Base-by-base conservation (phyloP, 495 filamentous ascomycete species). In the Tuber umbilicatum region DNA sequence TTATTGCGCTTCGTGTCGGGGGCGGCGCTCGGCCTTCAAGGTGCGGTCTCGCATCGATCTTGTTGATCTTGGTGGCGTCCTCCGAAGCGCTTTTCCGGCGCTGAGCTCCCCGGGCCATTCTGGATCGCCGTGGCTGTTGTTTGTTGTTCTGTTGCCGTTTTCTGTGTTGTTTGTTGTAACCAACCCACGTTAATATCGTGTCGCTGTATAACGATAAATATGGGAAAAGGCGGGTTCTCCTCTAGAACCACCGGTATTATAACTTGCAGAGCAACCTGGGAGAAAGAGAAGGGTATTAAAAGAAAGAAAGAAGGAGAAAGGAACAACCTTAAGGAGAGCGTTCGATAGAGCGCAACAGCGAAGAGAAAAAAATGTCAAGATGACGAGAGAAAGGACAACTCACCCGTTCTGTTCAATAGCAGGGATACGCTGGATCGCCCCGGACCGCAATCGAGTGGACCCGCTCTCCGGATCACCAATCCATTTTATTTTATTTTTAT, bases 11-110 rank as follows among this genome's bases (percentile, higher is more conserved):
- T 72, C 60, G 84, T 45, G 10, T 78, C 74, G 17, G 74, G 37
- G 35, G 72, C 17, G 71, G 72, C 27, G 71, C 40, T 27, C 37
- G 60, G 43, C 73, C 77, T 60, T 83, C 83, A 5, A 81, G 77
- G 72, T 77, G 75, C 35, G 81, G 80, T 31, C 76, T 75, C 27
- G 82, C 83, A 71, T 84, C 77, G 78, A 84, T 84, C 40, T 81
- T 74, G 47, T 76, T 84, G 47, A 76, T 81, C 19, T 12, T 68
- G 43, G 76, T 67, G 37, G 70, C 39, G 47, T 39, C 37, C 23
- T 70, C 70, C 31, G 72, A 77, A 42, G 55, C 74, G 69, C 70
- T 68, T 70, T 71, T 72, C 70, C 73, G 67, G 73, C 78, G 77
- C 68, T 80, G 78, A 39, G 38, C 73, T 72, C 70, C 78, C 73